These are phyloP conservation scores for Polygonum maritimum DNA, from an alignment of 148 eudicot species.

Conservation along the genomic window DNA sequence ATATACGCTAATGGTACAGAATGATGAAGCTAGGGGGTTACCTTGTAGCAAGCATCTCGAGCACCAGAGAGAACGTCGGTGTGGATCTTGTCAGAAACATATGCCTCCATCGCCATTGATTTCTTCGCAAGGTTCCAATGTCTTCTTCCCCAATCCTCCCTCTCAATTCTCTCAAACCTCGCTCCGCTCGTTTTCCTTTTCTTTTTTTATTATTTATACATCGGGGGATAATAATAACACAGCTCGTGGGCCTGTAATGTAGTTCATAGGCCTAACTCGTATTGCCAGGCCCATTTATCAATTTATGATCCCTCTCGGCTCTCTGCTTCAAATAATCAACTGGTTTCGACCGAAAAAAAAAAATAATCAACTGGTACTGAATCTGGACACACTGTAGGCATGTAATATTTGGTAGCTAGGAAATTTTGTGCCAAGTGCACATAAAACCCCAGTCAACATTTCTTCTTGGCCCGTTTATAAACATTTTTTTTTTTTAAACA, in stretches of 20 bases:
- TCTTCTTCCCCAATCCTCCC: conserved; percentile 2
- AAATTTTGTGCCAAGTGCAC: too few species aligned
- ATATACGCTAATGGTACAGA: not conserved
- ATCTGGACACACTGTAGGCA: too few species aligned
- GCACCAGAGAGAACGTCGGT: conserved; percentile 55
- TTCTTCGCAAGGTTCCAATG: conserved; percentile 13
- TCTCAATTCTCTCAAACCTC: not conserved
- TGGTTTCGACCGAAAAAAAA: too few species aligned
- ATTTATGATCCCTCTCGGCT: not conserved
- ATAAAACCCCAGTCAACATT: too few species aligned
- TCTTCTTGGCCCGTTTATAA: too few species aligned
- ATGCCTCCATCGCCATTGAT: conserved; percentile 30
- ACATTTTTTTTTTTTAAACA: too few species aligned
- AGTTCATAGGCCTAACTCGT: not conserved
- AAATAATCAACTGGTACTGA: too few species aligned
- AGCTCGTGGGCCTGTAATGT: not conserved
- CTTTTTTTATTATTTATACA: not conserved
- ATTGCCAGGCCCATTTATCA: not conserved
- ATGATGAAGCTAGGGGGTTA: conserved; percentile 2
- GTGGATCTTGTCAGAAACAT: conserved; percentile 33
- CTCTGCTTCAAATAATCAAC: not conserved
- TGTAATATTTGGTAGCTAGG: too few species aligned
- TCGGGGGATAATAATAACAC: not conserved
- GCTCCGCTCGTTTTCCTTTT: not conserved
- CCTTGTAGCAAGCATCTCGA: conserved; percentile 59